Conservation (phyloP, 2,329 filamentous ascomycete species). For the Acrodontium crateriforme region DNA sequence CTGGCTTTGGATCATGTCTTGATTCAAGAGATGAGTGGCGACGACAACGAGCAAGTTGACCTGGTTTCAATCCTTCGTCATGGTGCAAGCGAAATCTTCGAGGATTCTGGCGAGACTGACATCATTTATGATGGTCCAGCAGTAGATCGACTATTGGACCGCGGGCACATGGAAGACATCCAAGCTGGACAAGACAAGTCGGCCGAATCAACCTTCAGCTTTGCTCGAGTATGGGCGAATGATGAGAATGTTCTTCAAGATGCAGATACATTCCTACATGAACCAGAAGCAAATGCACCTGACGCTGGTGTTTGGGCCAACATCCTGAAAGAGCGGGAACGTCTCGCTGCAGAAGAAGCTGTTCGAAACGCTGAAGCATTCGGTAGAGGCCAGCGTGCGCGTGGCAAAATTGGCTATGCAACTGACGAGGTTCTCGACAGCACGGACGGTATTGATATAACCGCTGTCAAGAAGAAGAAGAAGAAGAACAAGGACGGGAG, state of each 20-base stretch:
- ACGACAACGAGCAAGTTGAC: conserved; percentile 67
- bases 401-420: conserved; percentile 42
- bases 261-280: conserved; percentile 15
- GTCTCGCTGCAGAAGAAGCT: conserved; percentile 58
- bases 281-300: conserved; percentile 37
- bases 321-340: conserved; percentile 73
- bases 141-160: conserved; percentile 83
- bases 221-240: conserved; percentile 86
- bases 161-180: conserved; percentile 65
- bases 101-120: conserved; percentile 56
- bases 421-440: conserved; percentile 16
- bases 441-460: conserved; percentile 11
- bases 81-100: conserved; percentile 76
- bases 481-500: conserved; percentile 21
- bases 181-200: conserved; percentile 48
- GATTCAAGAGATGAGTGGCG: conserved; percentile 78
- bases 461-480: conserved; percentile 19
- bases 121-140: conserved; percentile 70
- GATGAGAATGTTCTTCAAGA: conserved; percentile 52
- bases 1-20: conserved; percentile 90
- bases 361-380: conserved; percentile 58
- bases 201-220: conserved; percentile 71
- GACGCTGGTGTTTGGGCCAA: conserved; percentile 74
- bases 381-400: conserved; percentile 69
- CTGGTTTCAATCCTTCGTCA: conserved; percentile 78